phyloP scores from a whole-genome alignment of 495 filamentous ascomycete genomes.

The Podospora pseudopauciseta region DNA sequence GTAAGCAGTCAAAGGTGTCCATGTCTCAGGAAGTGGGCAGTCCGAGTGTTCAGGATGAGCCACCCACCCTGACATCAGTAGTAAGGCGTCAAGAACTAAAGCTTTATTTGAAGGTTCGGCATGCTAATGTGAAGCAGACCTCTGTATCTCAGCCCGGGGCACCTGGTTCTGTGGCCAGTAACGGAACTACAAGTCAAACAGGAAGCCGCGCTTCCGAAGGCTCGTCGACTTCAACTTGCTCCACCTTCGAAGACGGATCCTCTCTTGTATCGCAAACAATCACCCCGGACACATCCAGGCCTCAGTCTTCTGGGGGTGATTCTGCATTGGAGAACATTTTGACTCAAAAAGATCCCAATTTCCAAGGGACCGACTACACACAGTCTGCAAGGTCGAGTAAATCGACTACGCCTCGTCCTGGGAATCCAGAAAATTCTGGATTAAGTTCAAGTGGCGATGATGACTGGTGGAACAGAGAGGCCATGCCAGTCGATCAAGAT shows the following conservation, averaged over 20 bases:
- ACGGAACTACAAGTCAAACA: constrained; percentile 14
- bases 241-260: constrained; percentile 42
- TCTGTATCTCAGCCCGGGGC: constrained; percentile 1
- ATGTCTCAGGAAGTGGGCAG: neutral
- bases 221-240: constrained; percentile 39
- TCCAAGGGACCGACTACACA: neutral
- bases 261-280: constrained; percentile 38
- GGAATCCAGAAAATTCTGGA: constrained; percentile 11
- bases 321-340: neutral
- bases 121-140: neutral
- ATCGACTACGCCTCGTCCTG: constrained; percentile 27
- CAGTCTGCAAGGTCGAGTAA: constrained; percentile 11
- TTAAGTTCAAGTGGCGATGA: constrained; percentile 19
- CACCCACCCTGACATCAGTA: neutral
- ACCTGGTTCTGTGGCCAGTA: constrained; percentile 12
- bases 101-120: neutral
- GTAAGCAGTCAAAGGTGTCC: constrained; percentile 10
- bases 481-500: constrained; percentile 35
- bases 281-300: constrained; percentile 47
- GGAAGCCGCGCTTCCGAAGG: constrained; percentile 37
- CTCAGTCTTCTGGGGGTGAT: constrained; percentile 38
- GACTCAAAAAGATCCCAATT: neutral
- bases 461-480: constrained; percentile 37
- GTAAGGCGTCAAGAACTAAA: neutral
- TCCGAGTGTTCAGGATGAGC: neutral